Conservation (phyloP, 257 asterid genomes). For the Solanum appendiculatum region DNA sequence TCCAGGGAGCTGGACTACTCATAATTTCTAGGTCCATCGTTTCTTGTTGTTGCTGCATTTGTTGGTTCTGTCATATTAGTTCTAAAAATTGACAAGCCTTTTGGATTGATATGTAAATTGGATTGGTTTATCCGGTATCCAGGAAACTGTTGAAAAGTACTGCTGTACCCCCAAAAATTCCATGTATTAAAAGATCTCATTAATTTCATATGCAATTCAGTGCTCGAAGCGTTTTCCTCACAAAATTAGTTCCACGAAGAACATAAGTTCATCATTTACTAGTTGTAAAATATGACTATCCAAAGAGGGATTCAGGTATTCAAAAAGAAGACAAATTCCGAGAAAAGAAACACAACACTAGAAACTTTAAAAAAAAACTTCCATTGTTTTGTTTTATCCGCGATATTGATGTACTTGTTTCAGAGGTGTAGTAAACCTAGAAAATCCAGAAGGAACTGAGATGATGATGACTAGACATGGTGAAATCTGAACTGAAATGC, state of each 20-base stretch:
- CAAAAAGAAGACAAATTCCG: not conserved
- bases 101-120: not conserved
- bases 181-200: not conserved
- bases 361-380: not conserved
- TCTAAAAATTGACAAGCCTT: not conserved
- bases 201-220: not conserved
- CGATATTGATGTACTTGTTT: not conserved
- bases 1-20: not conserved
- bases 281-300: not conserved
- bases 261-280: not conserved
- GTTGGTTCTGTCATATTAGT: not conserved
- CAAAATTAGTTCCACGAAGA: not conserved
- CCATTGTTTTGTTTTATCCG: not conserved
- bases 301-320: not conserved
- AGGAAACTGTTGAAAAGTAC: not conserved
- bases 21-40: not conserved
- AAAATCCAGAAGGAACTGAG: not conserved
- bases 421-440: not conserved
- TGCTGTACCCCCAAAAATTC: not conserved
- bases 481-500: not conserved
- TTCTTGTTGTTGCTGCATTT: not conserved
- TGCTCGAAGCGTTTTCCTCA: not conserved
- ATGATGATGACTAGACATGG: not conserved
- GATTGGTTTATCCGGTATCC: not conserved
- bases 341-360: not conserved